Percentiles rank a stretch among this genome's conserved stretches.
Evolutionary conservation across 2,329 filamentous ascomycete genomes (phyloP).

Genomic region (Helotiales sp.): DNA sequence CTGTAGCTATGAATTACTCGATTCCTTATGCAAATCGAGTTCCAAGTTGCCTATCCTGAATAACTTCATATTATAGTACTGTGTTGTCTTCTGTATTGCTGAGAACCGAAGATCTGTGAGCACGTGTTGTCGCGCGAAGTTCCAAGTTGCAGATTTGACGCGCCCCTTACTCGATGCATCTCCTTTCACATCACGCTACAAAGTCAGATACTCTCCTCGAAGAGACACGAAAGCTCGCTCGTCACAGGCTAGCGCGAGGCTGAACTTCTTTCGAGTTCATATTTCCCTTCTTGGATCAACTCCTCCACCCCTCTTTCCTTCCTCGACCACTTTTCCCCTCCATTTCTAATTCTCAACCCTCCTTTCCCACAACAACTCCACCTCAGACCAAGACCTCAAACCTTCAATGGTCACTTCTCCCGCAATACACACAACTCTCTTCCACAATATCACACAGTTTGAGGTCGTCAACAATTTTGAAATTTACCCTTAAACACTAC

Average conservation of each 20-base stretch:
- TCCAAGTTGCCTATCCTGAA: too few species aligned
- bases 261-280: not conserved
- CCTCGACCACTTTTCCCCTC: not conserved
- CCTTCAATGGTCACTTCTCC: not conserved
- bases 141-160: not conserved
- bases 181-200: not conserved
- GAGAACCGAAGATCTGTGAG: not conserved
- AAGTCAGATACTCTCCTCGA: not conserved
- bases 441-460: not conserved
- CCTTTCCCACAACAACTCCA: not conserved
- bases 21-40: too few species aligned
- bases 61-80: too few species aligned
- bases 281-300: not conserved
- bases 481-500: not conserved
- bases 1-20: too few species aligned
- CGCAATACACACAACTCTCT: not conserved
- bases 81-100: too few species aligned
- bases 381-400: not conserved
- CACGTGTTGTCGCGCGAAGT: not conserved
- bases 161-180: not conserved
- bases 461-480: not conserved
- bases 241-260: not conserved
- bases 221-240: not conserved
- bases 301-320: constrained; percentile 6
- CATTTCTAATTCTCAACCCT: not conserved